These are phyloP conservation scores for Globisporangium nodosum DNA, from an alignment of 352 stramenopile genomes.

Conservation along the genomic window DNA sequence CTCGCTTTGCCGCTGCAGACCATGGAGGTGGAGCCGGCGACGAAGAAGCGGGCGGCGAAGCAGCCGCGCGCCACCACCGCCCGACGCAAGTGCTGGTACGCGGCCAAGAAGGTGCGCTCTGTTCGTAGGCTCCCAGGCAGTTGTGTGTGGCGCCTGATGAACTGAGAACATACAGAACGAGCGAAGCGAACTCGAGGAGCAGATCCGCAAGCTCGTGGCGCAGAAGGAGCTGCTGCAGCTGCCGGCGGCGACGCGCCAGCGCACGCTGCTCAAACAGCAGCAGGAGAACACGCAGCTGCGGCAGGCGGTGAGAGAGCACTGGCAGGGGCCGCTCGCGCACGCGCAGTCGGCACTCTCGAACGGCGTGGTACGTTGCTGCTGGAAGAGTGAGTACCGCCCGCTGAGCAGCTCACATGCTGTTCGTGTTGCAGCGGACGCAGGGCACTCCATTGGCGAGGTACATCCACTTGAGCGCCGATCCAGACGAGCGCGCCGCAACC, in stretches of 20 bases:
- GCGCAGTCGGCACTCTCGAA: not conserved
- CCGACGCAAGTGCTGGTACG: not conserved
- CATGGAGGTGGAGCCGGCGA: not conserved
- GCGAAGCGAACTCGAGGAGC: not conserved
- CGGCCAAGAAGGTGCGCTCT: not conserved
- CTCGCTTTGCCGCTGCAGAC: not conserved
- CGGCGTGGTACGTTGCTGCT: not conserved
- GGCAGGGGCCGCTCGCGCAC: not conserved
- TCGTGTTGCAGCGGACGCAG: not conserved
- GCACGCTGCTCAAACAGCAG: not conserved
- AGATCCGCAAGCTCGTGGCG: not conserved
- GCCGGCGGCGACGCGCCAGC: not conserved
- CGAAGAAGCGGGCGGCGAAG: not conserved
- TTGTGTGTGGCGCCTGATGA: not conserved
- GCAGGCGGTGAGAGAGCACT: not conserved
- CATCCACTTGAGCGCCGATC: constrained; percentile 1
- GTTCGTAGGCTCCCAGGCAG: not conserved
- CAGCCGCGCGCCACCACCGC: not conserved
- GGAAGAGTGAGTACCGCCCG: not conserved
- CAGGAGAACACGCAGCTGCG: not conserved
- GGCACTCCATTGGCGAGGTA: not conserved
- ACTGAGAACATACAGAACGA: not conserved
- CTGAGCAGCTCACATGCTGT: not conserved
- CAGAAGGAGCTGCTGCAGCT: not conserved
- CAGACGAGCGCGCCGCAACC: not conserved